phyloP scores from a whole-genome alignment of 179 eudicot species.

The Spergularia azorica region DNA sequence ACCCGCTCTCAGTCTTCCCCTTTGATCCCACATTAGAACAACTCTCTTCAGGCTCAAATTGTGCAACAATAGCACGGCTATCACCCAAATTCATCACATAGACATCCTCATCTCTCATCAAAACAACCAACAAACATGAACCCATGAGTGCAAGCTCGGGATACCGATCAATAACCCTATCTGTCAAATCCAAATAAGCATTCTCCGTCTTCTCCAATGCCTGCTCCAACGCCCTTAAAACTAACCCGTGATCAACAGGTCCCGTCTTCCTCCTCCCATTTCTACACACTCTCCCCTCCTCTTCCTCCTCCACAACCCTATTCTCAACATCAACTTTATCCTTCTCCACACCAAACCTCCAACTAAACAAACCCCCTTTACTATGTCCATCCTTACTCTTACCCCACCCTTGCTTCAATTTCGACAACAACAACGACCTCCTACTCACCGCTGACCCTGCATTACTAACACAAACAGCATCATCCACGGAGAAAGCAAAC shows the following conservation, averaged over 20 bases:
- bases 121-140: slow-evolving; percentile 87
- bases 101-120: slow-evolving; percentile 97
- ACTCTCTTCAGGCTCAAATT: slow-evolving; percentile 46
- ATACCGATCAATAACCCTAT: slow-evolving; percentile 83
- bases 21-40: slow-evolving; percentile 32
- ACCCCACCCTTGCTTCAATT: slow-evolving; percentile 71
- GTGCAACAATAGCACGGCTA: slow-evolving; percentile 98
- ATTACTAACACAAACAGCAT: slow-evolving; percentile 75
- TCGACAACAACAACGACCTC: slow-evolving; percentile 71
- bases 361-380: slow-evolving; percentile 60
- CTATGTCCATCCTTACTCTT: slow-evolving; percentile 54
- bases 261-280: slow-evolving; percentile 60
- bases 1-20: slow-evolving; percentile 40
- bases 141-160: slow-evolving; percentile 99
- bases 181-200: slow-evolving; percentile 84
- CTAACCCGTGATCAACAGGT: slow-evolving; percentile 72
- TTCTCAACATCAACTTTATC: slow-evolving; percentile 50
- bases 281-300: slow-evolving; percentile 45
- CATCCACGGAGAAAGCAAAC: slow-evolving; percentile 93
- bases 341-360: slow-evolving; percentile 69
- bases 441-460: slow-evolving; percentile 59
- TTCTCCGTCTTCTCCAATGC: slow-evolving; percentile 81
- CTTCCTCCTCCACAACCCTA: slow-evolving; percentile 43
- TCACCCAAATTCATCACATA: slow-evolving; percentile 99
- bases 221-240: slow-evolving; percentile 74